Base-by-base conservation (phyloP, 495 filamentous ascomycete species). In the Lasiosphaeria ovina region DNA sequence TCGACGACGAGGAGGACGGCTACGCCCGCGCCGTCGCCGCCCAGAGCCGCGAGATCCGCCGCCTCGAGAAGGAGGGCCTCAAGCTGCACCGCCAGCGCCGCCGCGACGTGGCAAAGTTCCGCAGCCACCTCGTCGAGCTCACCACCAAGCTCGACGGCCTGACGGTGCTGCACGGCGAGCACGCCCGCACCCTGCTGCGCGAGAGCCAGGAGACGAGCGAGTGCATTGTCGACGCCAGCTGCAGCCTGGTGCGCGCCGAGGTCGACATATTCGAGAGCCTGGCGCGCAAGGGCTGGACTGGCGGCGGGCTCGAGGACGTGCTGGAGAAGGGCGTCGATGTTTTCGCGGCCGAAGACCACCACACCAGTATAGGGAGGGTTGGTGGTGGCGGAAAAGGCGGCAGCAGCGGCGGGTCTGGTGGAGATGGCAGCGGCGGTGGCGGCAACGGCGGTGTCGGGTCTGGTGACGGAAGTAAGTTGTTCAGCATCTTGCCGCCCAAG, bases 191-290 rank as follows among this genome's bases (percentile, higher is more conserved):
- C 2, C 65, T 86, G 54, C 67, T 86, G 54, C 63, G 80, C 54
- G 81, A 85, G 60, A 77, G 78, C 47, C 84, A 87, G 70, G 83
- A 86, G 64, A 81, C 82, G 61, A 83, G 80, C 34, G 69, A 65
- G 10, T 71, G 73, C 51, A 85, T 87, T 59, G 74, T 86, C 6
- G 85, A 87, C 53, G 81, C 79, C n/a, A 80, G 82, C 32, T 85
- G 83, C 48, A 78, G 78, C 49, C 73, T 87, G 4, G 84, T 86
- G 31, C 76, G 85, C 24, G 85, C 85, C 49, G 85, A 87, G 70
- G 79, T 87, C 6, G 85, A 87, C 60, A 86, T 87, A 52, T 87
- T 86, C 64, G 85, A 87, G 71, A 78, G 81, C 24, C 66, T 87
- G 57, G 84, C 85, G 47, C 69, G 82, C 54, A 87, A 87, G 60